A percentile compares a stretch with the other conserved stretches of the same genome.
These are phyloP conservation scores for Kitagawia praeruptora DNA, from an alignment of 129 eudicot species.

Conservation along the genomic window DNA sequence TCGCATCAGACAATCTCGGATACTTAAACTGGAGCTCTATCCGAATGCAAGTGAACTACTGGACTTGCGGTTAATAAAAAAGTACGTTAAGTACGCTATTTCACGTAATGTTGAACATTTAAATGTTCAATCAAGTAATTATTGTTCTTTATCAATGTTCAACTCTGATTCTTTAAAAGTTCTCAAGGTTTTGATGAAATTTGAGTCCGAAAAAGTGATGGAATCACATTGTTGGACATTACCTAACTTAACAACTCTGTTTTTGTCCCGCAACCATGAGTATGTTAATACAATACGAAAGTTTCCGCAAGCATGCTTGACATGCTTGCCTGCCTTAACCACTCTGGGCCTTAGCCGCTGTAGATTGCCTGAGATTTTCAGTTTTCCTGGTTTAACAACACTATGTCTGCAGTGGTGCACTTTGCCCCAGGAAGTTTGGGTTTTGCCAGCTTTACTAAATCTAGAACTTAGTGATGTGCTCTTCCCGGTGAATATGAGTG, in stretches of 20 bases:
- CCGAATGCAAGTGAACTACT: no score
- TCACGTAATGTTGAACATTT: background rate
- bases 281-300: background rate
- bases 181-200: background rate
- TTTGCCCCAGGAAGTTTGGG: background rate
- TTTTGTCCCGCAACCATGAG: background rate
- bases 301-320: background rate
- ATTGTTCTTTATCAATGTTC: background rate
- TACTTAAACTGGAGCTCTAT: background rate
- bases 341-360: background rate
- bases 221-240: background rate
- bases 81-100: background rate
- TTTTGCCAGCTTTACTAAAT: background rate
- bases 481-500: background rate
- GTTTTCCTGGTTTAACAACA: background rate
- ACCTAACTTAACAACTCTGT: background rate
- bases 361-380: background rate
- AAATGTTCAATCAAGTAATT: background rate
- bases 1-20: background rate
- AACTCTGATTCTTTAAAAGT: background rate
- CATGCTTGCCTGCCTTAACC: background rate
- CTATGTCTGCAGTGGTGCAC: background rate
- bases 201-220: background rate
- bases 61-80: background rate
- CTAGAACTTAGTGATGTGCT: background rate